Percentiles rank a stretch among this genome's conserved stretches.
Conservation (phyloP, 371 early-diverging fungal genomes). For the Astathelohania contejeani region DNA sequence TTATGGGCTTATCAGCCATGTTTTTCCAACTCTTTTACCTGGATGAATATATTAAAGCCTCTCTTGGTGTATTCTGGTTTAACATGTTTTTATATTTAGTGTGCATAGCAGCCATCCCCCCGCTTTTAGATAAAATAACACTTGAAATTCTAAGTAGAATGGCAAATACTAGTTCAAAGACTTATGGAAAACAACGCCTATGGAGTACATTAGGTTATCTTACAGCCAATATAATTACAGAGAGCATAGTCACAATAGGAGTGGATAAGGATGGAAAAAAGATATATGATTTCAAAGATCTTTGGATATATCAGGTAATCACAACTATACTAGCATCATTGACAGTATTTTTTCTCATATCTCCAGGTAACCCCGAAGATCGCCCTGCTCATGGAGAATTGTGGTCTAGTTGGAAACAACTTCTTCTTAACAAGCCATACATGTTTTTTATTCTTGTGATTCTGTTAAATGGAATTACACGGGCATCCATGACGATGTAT, state of each 20-base stretch:
- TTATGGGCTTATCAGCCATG: slow-evolving; percentile 24
- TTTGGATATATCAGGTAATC: slow-evolving; percentile 30
- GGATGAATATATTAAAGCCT: neutral
- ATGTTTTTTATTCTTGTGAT: slow-evolving; percentile 53
- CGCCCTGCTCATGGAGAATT: neutral
- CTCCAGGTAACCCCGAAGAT: neutral
- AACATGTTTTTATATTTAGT: slow-evolving; percentile 37
- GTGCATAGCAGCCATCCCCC: slow-evolving; percentile 27
- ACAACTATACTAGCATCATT: slow-evolving; percentile 13
- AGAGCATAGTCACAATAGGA: slow-evolving; percentile 15
- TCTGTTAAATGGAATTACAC: slow-evolving; percentile 52
- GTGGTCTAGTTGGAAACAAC: neutral
- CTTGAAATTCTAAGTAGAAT: slow-evolving; percentile 45
- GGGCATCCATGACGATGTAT: slow-evolving; percentile 50
- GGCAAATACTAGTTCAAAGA: slow-evolving; percentile 29
- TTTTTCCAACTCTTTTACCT: slow-evolving; percentile 47
- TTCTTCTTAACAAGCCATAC: slow-evolving; percentile 15
- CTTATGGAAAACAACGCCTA: slow-evolving; percentile 51
- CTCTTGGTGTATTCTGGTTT: slow-evolving; percentile 20
- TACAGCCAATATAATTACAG: slow-evolving; percentile 36
- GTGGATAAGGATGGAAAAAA: slow-evolving; percentile 1
- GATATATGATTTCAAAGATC: slow-evolving; percentile 35
- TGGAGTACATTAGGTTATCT: slow-evolving; percentile 51
- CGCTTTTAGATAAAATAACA: slow-evolving; percentile 46
- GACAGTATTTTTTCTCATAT: slow-evolving; percentile 18